phyloP scores from a whole-genome alignment of 257 asterid species.

The Dorcoceras hygrometricum region DNA sequence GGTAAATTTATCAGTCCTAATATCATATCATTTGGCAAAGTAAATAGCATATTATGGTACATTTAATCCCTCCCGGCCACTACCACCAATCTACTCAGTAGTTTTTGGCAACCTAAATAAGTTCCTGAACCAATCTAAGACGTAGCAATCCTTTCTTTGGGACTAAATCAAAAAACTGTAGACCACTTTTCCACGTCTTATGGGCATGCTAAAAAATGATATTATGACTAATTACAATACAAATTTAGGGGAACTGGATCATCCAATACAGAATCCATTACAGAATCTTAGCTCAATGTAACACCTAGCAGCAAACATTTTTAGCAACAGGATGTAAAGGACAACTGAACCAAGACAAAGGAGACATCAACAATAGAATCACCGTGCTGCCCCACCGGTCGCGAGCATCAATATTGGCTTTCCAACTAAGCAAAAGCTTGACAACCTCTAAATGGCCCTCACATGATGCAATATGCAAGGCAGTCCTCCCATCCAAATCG shows the following conservation, averaged over 20 bases:
- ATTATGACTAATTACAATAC: background rate
- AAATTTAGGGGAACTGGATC: background rate
- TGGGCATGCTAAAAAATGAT: background rate
- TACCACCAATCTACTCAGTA: background rate
- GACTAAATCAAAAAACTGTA: background rate
- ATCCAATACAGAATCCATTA: background rate
- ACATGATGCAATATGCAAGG: constrained; percentile 85
- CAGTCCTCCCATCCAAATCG: constrained; percentile 96
- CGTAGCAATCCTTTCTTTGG: background rate
- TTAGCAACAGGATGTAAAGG: background rate
- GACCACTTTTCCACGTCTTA: background rate
- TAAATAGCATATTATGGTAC: background rate
- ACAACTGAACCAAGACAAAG: too few species aligned
- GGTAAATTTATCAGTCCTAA: background rate
- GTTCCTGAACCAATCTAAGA: background rate
- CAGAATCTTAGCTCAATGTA: background rate
- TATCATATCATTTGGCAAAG: background rate
- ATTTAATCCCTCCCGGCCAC: background rate
- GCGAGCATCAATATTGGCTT: constrained; percentile 84
- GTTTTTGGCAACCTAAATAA: background rate
- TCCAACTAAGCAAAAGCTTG: constrained; percentile 63
- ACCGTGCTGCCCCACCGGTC: constrained; percentile 99
- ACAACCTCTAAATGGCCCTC: constrained; percentile 86
- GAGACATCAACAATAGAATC: too few species aligned
- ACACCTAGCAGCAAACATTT: background rate